A percentile compares a stretch with the other conserved stretches of the same genome.
Conservation (phyloP, 1,139 yeast genomes). For the Lodderomyces orthopsilosis region DNA sequence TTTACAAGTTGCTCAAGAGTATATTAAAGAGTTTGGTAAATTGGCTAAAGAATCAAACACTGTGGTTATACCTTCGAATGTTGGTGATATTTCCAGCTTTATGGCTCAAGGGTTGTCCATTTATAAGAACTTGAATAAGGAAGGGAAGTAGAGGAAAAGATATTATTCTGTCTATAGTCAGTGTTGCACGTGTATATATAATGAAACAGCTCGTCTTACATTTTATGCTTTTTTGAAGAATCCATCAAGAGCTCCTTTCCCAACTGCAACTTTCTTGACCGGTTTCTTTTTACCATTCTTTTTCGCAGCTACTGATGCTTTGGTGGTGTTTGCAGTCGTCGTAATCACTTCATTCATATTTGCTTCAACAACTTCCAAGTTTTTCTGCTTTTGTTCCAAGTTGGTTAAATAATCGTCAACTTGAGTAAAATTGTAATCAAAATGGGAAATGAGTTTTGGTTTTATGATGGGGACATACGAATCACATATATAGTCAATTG, state of each 20-base stretch:
- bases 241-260: conserved; percentile 62
- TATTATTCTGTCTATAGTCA: not conserved
- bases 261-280: conserved; percentile 44
- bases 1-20: conserved; percentile 79
- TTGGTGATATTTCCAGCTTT: conserved; percentile 72
- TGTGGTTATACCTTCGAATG: conserved; percentile 70
- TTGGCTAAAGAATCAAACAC: conserved; percentile 82
- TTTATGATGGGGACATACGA: conserved; percentile 24
- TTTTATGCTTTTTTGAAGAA: conserved; percentile 45
- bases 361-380: conserved; percentile 23
- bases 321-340: conserved; percentile 14
- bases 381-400: conserved; percentile 26
- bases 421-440: conserved; percentile 25
- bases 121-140: conserved; percentile 49
- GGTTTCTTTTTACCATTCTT: conserved; percentile 21
- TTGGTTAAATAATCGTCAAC: conserved; percentile 30
- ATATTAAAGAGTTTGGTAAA: conserved; percentile 77
- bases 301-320: not conserved
- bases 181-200: not conserved
- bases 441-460: conserved; percentile 13
- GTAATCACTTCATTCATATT: conserved; percentile 28
- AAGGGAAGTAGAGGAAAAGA: not conserved
- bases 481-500: conserved; percentile 32
- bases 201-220: not conserved
- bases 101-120: conserved; percentile 78